Evolutionary conservation across 768 basidiomycete species (phyloP), one percentile per base, ranked within the genome.

Genomic region (Mycena olivaceomarginata): DNA sequence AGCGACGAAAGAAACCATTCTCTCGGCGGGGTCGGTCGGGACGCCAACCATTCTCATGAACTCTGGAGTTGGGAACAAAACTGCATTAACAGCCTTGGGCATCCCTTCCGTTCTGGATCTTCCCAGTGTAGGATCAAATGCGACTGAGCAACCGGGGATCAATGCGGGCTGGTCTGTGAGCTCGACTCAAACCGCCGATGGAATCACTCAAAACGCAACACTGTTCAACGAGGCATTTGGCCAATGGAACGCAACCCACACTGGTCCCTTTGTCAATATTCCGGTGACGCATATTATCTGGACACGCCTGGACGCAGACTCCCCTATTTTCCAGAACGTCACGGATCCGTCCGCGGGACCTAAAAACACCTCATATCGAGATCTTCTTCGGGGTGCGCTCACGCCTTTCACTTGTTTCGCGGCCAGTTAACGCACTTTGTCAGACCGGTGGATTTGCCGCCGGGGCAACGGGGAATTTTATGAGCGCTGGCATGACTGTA

Each of bases 401-500:
- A 51, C 48, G 48, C 2, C 2, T 2, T 51, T 51, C 13, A 15
- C 5, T 51, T 51, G 48, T 18, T 51, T 51, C 18, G 48, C 12
- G 0, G 48, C 18, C 48, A 15, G 18, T 9, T 51, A 51, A 51
- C 4, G 70, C 5, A 77, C 83, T 45, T 56, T 83, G 11, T 43
- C 73, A 6, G 73, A 80, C 81, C 3, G 87, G 87, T 4, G 67
- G 74, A 40, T 51, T 51, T 20, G 48, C 48, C 15, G 48, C 16
- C 7, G 48, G 48, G 48, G 1, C 48, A 51, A 51, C 48, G 2
- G 48, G 48, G 48, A 51, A 51, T 5, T 51, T 51, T 20, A 51
- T 51, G 48, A 51, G 48, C 48, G 48, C 48, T 51, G 48, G 48
- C 12, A 45, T 45, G 43, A 45, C 43, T 45, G 43, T 45, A 8